Conservation (phyloP, 495 filamentous ascomycete genomes). For the Xeromyces bisporus region DNA sequence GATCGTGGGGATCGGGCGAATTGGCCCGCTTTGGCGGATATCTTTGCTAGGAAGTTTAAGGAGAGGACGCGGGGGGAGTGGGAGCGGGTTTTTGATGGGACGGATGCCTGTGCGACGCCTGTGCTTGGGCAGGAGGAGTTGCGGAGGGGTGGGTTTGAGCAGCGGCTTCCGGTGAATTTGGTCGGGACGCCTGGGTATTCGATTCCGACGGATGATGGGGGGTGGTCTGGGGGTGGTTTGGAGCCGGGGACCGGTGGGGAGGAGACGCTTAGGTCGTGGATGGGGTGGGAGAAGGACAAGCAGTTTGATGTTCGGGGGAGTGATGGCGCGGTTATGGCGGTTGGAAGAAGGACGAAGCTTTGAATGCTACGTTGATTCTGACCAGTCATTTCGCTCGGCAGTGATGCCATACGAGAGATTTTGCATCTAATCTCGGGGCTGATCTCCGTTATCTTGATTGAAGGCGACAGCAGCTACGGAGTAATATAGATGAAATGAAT, state of each 20-base stretch:
- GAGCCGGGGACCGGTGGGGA: slow-evolving; percentile 53
- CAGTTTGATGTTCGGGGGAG: slow-evolving; percentile 47
- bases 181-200: slow-evolving; percentile 43
- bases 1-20: slow-evolving; percentile 33
- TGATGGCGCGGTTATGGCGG: slow-evolving; percentile 35
- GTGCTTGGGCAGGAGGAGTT: slow-evolving; percentile 62
- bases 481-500: too few relatives aligned
- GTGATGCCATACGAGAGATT: too few relatives aligned
- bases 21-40: slow-evolving; percentile 45
- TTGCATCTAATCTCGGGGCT: too few relatives aligned
- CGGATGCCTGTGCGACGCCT: slow-evolving; percentile 82
- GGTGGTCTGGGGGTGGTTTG: slow-evolving; percentile 44
- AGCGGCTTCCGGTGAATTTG: slow-evolving; percentile 57
- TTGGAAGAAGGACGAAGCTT: slow-evolving; percentile 29
- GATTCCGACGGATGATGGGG: slow-evolving; percentile 40
- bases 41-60: slow-evolving; percentile 50
- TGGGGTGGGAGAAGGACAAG: slow-evolving; percentile 55
- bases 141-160: slow-evolving; percentile 49
- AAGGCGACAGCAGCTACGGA: too few relatives aligned
- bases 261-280: slow-evolving; percentile 53
- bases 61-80: slow-evolving; percentile 63
- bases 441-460: too few relatives aligned
- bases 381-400: too few relatives aligned
- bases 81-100: slow-evolving; percentile 73
- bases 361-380: too few relatives aligned